phyloP scores from a whole-genome alignment of 768 basidiomycete genomes.

The Bullera alba region DNA sequence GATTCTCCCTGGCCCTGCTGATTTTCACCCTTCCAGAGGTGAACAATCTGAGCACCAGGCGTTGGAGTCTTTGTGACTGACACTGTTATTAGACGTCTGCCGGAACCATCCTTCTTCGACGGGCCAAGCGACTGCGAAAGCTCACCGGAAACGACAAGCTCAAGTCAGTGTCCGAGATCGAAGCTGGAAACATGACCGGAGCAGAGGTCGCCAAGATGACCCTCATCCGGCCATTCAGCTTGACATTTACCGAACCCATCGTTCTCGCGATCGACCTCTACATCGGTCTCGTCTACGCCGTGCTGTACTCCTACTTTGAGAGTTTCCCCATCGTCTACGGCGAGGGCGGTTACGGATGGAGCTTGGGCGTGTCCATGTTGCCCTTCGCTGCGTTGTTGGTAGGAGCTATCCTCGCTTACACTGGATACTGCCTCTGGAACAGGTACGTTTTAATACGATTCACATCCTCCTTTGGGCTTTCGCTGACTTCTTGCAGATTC shows the following conservation, averaged over 20 bases:
- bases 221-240: slow-evolving; percentile 34
- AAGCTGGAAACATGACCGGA: slow-evolving; percentile 19
- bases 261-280: slow-evolving; percentile 42
- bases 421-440: slow-evolving; percentile 25
- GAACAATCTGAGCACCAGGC: not conserved
- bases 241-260: slow-evolving; percentile 39
- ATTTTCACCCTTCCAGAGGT: slow-evolving; percentile 45
- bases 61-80: not conserved
- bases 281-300: slow-evolving; percentile 34
- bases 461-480: slow-evolving; percentile 21
- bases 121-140: slow-evolving; percentile 46
- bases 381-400: slow-evolving; percentile 26
- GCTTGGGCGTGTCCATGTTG: slow-evolving; percentile 22
- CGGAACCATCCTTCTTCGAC: slow-evolving; percentile 44
- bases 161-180: slow-evolving; percentile 38
- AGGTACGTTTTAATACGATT: slow-evolving; percentile 16
- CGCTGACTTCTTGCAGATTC: slow-evolving; percentile 11
- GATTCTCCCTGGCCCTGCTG: slow-evolving; percentile 33
- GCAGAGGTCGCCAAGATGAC: slow-evolving; percentile 22
- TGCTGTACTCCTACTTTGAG: slow-evolving; percentile 39
- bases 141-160: slow-evolving; percentile 45
- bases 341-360: slow-evolving; percentile 23
- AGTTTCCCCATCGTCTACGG: slow-evolving; percentile 41
- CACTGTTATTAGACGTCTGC: slow-evolving; percentile 30
- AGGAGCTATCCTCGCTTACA: slow-evolving; percentile 17